phyloP scores from a whole-genome alignment of 2,329 filamentous ascomycete species.

The Microdochium bolleyi region DNA sequence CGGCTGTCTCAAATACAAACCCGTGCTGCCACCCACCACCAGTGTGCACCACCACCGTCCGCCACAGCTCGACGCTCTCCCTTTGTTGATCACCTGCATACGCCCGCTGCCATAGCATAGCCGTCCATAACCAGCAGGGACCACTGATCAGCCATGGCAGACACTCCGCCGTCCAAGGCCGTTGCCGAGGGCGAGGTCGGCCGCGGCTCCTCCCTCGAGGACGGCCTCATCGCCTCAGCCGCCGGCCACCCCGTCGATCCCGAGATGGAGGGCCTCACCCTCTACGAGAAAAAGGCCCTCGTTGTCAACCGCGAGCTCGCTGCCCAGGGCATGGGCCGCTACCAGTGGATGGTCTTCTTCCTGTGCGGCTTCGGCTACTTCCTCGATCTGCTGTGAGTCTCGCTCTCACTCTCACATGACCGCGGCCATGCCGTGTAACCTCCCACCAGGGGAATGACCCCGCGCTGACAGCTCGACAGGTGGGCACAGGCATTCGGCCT shows the following conservation, averaged over 20 bases:
- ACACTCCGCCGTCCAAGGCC: background rate
- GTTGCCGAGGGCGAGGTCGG: background rate
- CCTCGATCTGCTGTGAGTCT: conserved; percentile 9
- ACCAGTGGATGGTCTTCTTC: conserved; percentile 16
- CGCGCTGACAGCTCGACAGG: background rate
- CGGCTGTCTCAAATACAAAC: background rate
- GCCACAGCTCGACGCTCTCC: no score
- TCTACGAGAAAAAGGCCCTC: background rate
- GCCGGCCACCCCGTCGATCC: background rate
- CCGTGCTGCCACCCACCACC: background rate
- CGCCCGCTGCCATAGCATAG: background rate
- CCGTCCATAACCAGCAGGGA: background rate
- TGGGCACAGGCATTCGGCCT: conserved; percentile 15
- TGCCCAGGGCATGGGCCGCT: conserved; percentile 12
- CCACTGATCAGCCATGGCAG: background rate
- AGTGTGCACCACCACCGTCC: no score
- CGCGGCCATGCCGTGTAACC: no score
- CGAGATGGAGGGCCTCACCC: background rate
- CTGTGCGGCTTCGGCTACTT: conserved; percentile 17
- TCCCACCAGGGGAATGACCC: background rate
- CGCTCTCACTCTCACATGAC: background rate
- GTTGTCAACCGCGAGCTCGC: conserved; percentile 7
- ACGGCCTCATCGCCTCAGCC: background rate
- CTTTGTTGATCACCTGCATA: background rate
- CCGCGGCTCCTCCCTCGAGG: background rate